Base-by-base conservation (phyloP, 139 green algal species). In the Gonium pectorale region DNA sequence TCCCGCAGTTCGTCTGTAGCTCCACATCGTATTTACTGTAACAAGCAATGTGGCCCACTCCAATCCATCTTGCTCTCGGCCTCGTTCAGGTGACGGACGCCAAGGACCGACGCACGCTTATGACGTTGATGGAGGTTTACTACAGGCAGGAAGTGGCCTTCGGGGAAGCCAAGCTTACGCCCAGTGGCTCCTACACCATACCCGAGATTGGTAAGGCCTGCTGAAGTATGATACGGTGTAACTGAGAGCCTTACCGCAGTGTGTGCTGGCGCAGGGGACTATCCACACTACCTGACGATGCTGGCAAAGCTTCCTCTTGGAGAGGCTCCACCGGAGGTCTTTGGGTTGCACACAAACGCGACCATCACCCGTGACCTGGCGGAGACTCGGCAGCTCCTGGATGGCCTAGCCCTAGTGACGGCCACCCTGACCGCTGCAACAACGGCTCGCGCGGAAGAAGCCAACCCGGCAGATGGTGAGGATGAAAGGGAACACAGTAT, bases 341-440 rank as follows among this genome's bases (percentile, higher is more conserved):
- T 95, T 84, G 92, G 94, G 0, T 89, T 95, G 54, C 92, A 96
- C 71, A 62, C 89, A 21, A 96, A 96, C 74, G 93, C 92, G 1
- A 88, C 92, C 77, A 95, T 96, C 70, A 91, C 88, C 1, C 90
- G 91, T 8, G 91, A 93, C 66, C 77, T 93, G 84, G 90, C 91
- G 13, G 88, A 94, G 51, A 94, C 93, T 1, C 52, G 80, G 24
- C 56, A 89, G 54, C 44, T 85, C 7, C 35, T 85, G 64, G 79
- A 85, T 24, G 41, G 79, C 2, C 46, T 85, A n/a, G 64, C 64
- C 11, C 29, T 78, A 4, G 67, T 62, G 3, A 83, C 77, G 11
- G 26, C 43, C 43, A 41, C 43, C 2, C 43, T 83, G 7, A 33
- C 43, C 1, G 31, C 60, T 5, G n/a, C n/a, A n/a, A n/a, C n/a